Conservation (phyloP, 164 flowering plant species). For the Stephania japonica region DNA sequence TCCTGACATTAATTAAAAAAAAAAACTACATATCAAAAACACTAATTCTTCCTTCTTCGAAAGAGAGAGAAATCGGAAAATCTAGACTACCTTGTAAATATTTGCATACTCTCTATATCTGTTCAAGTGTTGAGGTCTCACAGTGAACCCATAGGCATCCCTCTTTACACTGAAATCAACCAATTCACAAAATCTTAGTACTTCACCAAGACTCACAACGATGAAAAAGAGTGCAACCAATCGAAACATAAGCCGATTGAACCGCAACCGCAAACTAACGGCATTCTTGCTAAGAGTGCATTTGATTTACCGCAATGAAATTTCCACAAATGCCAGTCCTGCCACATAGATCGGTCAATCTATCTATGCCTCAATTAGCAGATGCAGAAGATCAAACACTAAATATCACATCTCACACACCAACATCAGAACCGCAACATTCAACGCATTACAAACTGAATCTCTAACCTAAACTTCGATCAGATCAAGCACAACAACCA, state of each 20-base stretch:
- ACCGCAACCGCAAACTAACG: background rate
- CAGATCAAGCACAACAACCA: slow-evolving; percentile 6
- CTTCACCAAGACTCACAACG: background rate
- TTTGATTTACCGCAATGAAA: background rate
- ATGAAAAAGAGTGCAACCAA: background rate
- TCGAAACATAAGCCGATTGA: background rate
- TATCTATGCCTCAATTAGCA: slow-evolving; percentile 11
- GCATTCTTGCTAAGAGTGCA: background rate
- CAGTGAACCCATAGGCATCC: slow-evolving; percentile 90
- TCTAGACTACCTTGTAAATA: slow-evolving; percentile 43
- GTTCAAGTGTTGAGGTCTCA: slow-evolving; percentile 87
- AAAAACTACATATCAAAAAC: background rate
- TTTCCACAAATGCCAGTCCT: slow-evolving; percentile 7
- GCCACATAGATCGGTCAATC: slow-evolving; percentile 12
- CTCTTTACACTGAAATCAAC: slow-evolving; percentile 35
- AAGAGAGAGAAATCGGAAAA: background rate
- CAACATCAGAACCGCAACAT: background rate
- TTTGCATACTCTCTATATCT: slow-evolving; percentile 63
- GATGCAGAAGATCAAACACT: background rate
- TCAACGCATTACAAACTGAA: background rate
- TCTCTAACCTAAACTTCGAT: background rate
- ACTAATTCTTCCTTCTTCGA: background rate
- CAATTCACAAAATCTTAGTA: background rate
- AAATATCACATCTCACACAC: background rate
- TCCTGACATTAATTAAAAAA: slow-evolving; percentile 37